phyloP scores from a whole-genome alignment of 257 asterid genomes.

The Salvia hispanica region DNA sequence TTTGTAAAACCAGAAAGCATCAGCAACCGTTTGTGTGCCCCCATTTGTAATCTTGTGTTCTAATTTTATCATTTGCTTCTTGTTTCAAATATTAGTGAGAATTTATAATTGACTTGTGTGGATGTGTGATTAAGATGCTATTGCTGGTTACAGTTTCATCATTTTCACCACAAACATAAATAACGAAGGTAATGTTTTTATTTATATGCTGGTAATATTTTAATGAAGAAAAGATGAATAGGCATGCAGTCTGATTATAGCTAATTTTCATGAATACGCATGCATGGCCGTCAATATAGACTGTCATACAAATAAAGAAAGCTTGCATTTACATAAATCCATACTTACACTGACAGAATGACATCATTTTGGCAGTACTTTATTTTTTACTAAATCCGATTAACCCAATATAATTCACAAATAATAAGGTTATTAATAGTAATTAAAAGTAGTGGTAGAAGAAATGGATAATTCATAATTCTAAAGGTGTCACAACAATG shows the following conservation, averaged over 20 bases:
- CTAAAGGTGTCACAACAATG: too few species aligned
- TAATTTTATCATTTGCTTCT: too few species aligned
- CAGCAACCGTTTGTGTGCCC: conserved; percentile 36
- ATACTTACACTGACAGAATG: too few species aligned
- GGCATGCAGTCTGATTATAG: conserved; percentile 5
- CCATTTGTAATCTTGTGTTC: conserved; percentile 21
- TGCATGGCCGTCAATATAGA: conserved; percentile 53
- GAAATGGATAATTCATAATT: too few species aligned
- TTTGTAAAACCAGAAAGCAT: conserved; percentile 45
- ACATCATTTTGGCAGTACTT: neutral
- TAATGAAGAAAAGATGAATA: conserved; percentile 10
- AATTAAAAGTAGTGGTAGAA: too few species aligned
- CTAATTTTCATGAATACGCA: neutral
- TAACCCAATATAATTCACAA: too few species aligned
- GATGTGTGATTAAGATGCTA: neutral
- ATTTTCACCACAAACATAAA: too few species aligned
- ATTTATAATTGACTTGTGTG: neutral
- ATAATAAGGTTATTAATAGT: too few species aligned
- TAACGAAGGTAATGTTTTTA: too few species aligned
- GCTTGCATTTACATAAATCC: neutral
- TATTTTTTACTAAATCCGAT: too few species aligned
- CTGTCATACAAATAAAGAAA: conserved; percentile 21
- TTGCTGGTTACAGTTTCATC: too few species aligned
- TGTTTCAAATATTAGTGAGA: neutral
- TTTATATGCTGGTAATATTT: too few species aligned